Base-by-base conservation (phyloP, 164 flowering plant species). In the Protea cynaroides region DNA sequence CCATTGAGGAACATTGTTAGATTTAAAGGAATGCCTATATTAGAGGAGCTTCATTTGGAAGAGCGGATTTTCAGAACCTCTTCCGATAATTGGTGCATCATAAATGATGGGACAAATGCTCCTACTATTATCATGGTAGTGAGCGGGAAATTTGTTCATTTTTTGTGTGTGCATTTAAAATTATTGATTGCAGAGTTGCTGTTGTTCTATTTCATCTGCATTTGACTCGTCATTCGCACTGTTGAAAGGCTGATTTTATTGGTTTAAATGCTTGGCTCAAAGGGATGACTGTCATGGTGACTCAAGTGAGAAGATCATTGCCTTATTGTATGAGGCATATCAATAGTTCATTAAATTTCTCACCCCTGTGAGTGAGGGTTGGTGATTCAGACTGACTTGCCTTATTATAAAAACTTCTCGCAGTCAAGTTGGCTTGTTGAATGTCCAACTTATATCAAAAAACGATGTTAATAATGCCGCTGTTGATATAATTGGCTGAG, bases 61-160 rank as follows among this genome's bases (percentile, higher is more conserved):
- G 96, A 93, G 69, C 62, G 77, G 62, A 80, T 93, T 18, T 88
- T 93, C 29, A 77, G 98, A 10, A 82, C 83, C 24, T 84, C 94
- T 25, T 78, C 83, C 0, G 88, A 84, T 6, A 93, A 93, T 68
- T 93, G 97, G 98, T 90, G 97, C 71, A 82, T 93, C 66, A 71
- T 90, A 2, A 93, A 93, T 67, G 90, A 93, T 75, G 97, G 98
- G 50, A 84, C 90, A 0, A 60, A 64, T 61, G 46, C 71, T 57
- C 84, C 90, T 34, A 71, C 85, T 44, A 75, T 90, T 53, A 97
- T 93, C 54, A 90, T 87, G 97, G 98, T 97, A 1, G 34, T 84
- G 25, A 89, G 96, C 13, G 98, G 98, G 97, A 88, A 76, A 63
- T 22, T 51, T 56, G 4, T 18, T 47, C 54, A 25, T n/a, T 56